Conservation (phyloP, 1,284 basidiomycete species). For the Puccinia horiana region DNA sequence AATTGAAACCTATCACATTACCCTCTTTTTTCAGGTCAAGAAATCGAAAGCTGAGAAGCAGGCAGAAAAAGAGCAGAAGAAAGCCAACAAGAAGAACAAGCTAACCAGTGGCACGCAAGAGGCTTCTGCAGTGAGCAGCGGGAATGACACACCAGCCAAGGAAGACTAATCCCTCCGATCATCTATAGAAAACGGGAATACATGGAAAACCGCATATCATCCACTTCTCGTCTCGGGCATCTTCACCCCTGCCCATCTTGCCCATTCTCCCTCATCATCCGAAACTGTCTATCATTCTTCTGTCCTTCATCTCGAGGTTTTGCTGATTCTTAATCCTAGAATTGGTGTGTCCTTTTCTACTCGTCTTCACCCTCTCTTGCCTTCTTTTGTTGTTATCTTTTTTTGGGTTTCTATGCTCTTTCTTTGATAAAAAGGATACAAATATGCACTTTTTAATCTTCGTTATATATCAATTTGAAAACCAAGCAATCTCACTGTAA, state of each 20-base stretch:
- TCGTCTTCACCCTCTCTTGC: not conserved
- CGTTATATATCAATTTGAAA: not conserved
- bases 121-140: constrained; percentile 2
- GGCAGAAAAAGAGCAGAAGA: constrained; percentile 42
- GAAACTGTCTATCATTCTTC: not conserved
- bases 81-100: constrained; percentile 38
- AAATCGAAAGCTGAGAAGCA: constrained; percentile 41
- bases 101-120: not conserved
- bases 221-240: not conserved
- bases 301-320: not conserved
- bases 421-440: not conserved
- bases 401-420: not conserved
- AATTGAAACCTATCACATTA: not conserved
- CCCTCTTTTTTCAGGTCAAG: constrained; percentile 12
- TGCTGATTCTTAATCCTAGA: not conserved
- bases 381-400: not conserved
- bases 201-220: constrained; percentile 11
- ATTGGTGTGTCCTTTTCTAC: not conserved
- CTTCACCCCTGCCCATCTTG: not conserved
- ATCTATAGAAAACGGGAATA: not conserved
- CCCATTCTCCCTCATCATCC: not conserved
- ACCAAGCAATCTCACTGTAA: too few species aligned
- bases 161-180: not conserved
- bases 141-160: constrained; percentile 14
- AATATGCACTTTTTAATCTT: not conserved